A percentile compares a stretch with the other conserved stretches of the same genome.
Conservation (phyloP, 2,329 filamentous ascomycete species). For the Aspergillus costaricaensis region DNA sequence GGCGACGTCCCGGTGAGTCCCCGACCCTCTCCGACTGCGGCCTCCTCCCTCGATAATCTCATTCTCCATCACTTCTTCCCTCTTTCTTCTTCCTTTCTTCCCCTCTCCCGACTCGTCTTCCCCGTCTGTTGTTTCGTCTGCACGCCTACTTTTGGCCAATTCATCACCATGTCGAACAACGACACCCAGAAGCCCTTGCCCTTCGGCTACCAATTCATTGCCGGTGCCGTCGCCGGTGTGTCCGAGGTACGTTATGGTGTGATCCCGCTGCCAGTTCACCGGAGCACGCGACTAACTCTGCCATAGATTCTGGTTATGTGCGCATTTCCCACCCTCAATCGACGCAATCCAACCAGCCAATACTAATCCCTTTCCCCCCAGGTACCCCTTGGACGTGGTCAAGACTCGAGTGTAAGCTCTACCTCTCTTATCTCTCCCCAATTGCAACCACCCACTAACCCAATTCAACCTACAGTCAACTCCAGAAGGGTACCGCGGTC, state of each 20-base stretch:
- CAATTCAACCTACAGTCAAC: conserved; percentile 61
- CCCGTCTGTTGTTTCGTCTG: conserved; percentile 1
- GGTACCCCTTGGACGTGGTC: conserved; percentile 98
- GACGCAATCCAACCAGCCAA: background rate
- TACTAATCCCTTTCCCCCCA: conserved; percentile 41
- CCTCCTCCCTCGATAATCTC: conserved; percentile 18
- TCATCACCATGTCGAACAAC: conserved; percentile 59
- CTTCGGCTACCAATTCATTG: conserved; percentile 93
- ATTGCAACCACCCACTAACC: conserved; percentile 6
- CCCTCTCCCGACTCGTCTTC: background rate
- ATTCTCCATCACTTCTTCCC: conserved; percentile 16
- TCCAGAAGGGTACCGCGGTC: conserved; percentile 72
- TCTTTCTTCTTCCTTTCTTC: conserved; percentile 12
- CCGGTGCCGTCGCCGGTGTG: conserved; percentile 94
- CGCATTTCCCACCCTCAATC: conserved; percentile 32
- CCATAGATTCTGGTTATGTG: conserved; percentile 85
- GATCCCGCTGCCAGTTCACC: background rate
- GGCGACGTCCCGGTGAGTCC: conserved; percentile 9
- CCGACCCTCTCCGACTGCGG: conserved; percentile 15
- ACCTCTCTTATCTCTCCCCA: conserved; percentile 14
- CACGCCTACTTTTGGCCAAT: background rate
- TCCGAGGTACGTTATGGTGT: conserved; percentile 73
- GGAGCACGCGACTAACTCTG: conserved; percentile 19
- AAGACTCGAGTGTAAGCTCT: conserved; percentile 88
- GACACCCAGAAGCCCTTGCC: conserved; percentile 74